Evolutionary conservation across 306 rosid species (phyloP).

Genomic region (Neltuma alba): DNA sequence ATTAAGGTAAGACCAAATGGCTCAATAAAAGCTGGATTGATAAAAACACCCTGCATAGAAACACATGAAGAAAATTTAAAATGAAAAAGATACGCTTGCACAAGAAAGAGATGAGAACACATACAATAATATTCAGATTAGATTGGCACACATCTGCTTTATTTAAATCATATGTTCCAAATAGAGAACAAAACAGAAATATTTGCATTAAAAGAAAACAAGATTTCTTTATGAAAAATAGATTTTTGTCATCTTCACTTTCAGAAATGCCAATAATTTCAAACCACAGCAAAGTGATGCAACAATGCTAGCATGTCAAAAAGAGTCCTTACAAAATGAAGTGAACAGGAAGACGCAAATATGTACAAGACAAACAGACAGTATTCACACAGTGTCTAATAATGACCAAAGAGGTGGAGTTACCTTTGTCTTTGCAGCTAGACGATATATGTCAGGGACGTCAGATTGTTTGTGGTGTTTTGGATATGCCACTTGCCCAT

Average conservation of each 20-base stretch:
- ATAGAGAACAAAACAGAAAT: not conserved
- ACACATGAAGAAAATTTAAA: constrained; percentile 41
- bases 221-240: not conserved
- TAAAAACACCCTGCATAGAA: constrained; percentile 94
- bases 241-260: not conserved
- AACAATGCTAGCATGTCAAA: not conserved
- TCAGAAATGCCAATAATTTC: not conserved
- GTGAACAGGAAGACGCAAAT: not conserved
- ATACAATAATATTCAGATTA: constrained; percentile 18
- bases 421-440: constrained; percentile 99
- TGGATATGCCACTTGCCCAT: constrained; percentile 99
- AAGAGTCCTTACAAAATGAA: not conserved
- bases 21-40: constrained; percentile 99
- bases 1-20: constrained; percentile 96
- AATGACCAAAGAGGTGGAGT: constrained; percentile 12
- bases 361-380: not conserved
- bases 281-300: not conserved
- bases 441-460: constrained; percentile 93
- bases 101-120: constrained; percentile 24
- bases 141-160: not conserved
- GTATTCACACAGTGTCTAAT: constrained; percentile 6
- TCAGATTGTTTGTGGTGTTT: constrained; percentile 97
- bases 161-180: not conserved
- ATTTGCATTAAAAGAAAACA: not conserved
- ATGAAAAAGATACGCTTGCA: constrained; percentile 33